Evolutionary conservation across 768 basidiomycete genomes (phyloP).

Genomic region (Podaxis mareebaensis): DNA sequence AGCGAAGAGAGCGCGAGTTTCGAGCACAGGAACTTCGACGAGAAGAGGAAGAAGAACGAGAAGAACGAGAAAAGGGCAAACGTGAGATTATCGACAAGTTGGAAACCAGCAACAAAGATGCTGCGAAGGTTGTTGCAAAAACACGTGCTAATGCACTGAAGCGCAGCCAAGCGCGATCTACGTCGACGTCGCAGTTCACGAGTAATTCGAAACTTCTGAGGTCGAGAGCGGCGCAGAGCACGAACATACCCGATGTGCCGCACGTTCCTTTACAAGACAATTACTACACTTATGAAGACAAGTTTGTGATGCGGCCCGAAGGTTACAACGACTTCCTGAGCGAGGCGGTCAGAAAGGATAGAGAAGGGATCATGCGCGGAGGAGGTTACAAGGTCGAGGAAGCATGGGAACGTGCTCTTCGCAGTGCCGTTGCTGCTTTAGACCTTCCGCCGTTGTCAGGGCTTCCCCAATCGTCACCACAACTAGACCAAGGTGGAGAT

Average conservation of each 20-base stretch:
- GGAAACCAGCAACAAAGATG: constrained; percentile 74
- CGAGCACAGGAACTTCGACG: constrained; percentile 66
- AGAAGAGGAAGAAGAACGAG: constrained; percentile 75
- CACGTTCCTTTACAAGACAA: constrained; percentile 79
- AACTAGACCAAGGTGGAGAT: constrained; percentile 38
- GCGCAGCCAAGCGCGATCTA: constrained; percentile 56
- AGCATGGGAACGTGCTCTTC: constrained; percentile 82
- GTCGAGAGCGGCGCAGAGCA: constrained; percentile 64
- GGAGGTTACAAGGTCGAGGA: constrained; percentile 83
- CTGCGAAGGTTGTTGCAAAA: constrained; percentile 67
- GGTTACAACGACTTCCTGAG: constrained; percentile 74
- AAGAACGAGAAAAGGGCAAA: constrained; percentile 70
- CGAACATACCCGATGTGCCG: constrained; percentile 74
- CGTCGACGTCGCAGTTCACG: constrained; percentile 44
- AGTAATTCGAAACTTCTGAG: constrained; percentile 54
- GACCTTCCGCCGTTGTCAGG: constrained; percentile 57
- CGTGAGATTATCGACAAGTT: constrained; percentile 80
- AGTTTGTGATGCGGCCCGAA: constrained; percentile 50
- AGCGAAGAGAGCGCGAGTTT: constrained; percentile 67
- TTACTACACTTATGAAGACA: constrained; percentile 74
- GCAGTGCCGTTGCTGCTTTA: constrained; percentile 71
- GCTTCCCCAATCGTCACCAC: constrained; percentile 16
- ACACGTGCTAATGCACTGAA: constrained; percentile 65
- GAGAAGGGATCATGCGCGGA: constrained; percentile 77
- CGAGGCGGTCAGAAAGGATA: constrained; percentile 73